Conservation (phyloP, 2,329 filamentous ascomycete species). For the Aureobasidium sp. region DNA sequence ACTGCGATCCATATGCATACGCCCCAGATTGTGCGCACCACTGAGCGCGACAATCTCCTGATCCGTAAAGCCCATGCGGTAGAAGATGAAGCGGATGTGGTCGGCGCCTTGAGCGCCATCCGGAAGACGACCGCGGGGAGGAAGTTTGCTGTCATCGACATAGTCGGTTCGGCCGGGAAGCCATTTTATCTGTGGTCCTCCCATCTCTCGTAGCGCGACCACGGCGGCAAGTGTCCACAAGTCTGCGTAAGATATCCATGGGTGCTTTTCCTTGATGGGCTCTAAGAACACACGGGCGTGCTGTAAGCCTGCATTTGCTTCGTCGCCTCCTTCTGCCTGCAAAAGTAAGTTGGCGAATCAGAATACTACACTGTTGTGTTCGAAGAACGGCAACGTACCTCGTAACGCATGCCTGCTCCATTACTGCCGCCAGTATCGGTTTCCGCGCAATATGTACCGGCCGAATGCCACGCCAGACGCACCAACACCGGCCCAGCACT, state of each 20-base stretch:
- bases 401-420: slow-evolving; percentile 60
- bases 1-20: slow-evolving; percentile 49
- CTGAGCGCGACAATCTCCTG: slow-evolving; percentile 53
- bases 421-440: slow-evolving; percentile 58
- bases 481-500: slow-evolving; percentile 58
- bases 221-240: slow-evolving; percentile 58
- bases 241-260: slow-evolving; percentile 60
- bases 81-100: slow-evolving; percentile 50
- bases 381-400: slow-evolving; percentile 26
- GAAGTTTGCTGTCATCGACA: slow-evolving; percentile 53
- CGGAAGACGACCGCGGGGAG: slow-evolving; percentile 51
- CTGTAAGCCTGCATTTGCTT: slow-evolving; percentile 58
- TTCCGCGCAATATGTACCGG: slow-evolving; percentile 54
- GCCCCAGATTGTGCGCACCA: slow-evolving; percentile 51
- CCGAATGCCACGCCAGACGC: slow-evolving; percentile 58
- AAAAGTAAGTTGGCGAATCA: not conserved
- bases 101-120: slow-evolving; percentile 49
- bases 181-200: slow-evolving; percentile 53
- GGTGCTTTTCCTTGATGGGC: slow-evolving; percentile 51
- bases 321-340: slow-evolving; percentile 52
- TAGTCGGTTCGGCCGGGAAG: slow-evolving; percentile 54
- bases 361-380: not conserved
- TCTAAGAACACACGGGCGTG: slow-evolving; percentile 59
- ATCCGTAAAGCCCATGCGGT: slow-evolving; percentile 55
- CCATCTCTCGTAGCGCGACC: slow-evolving; percentile 54